Percentiles rank a stretch among this genome's conserved stretches.
Conservation (phyloP, 257 asterid genomes). For the Penstemon eatonii region DNA sequence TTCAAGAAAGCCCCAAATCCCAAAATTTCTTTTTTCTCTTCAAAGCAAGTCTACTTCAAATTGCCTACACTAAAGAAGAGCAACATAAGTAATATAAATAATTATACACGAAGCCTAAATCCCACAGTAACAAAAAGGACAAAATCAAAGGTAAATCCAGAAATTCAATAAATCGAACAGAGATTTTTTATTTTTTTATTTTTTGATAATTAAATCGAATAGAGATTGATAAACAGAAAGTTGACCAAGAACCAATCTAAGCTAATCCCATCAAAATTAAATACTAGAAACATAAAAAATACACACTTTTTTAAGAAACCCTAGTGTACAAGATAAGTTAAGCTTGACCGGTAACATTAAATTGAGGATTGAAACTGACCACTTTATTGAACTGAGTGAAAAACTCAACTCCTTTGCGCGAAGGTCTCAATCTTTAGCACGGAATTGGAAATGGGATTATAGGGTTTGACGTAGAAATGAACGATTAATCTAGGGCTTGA, state of each 20-base stretch:
- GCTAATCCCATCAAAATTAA: constrained; percentile 20
- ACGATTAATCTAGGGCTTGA: constrained; percentile 32
- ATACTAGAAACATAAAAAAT: background rate
- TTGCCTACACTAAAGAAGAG: constrained; percentile 43
- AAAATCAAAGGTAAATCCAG: constrained; percentile 20
- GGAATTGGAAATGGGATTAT: constrained; percentile 41
- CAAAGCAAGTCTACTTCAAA: constrained; percentile 28
- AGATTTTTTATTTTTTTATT: background rate
- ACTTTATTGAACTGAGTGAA: constrained; percentile 38
- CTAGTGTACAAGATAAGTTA: constrained; percentile 19
- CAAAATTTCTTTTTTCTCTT: constrained; percentile 20
- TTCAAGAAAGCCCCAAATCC: constrained; percentile 24
- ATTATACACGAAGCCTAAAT: background rate
- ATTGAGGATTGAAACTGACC: constrained; percentile 42
- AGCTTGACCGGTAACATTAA: constrained; percentile 9
- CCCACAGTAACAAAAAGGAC: constrained; percentile 16
- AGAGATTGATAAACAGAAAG: constrained; percentile 28
- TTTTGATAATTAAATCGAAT: constrained; percentile 28
- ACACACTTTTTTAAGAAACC: constrained; percentile 22
- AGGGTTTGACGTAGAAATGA: constrained; percentile 36
- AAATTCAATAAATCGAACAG: constrained; percentile 35
- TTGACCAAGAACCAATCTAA: constrained; percentile 21
- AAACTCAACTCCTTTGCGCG: constrained; percentile 31
- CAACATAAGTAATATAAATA: constrained; percentile 6
- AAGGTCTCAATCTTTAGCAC: constrained; percentile 38